Evolutionary conservation across 495 filamentous ascomycete genomes (phyloP), one percentile per base, ranked within the genome.

Genomic region (Neurospora tetraspora): DNA sequence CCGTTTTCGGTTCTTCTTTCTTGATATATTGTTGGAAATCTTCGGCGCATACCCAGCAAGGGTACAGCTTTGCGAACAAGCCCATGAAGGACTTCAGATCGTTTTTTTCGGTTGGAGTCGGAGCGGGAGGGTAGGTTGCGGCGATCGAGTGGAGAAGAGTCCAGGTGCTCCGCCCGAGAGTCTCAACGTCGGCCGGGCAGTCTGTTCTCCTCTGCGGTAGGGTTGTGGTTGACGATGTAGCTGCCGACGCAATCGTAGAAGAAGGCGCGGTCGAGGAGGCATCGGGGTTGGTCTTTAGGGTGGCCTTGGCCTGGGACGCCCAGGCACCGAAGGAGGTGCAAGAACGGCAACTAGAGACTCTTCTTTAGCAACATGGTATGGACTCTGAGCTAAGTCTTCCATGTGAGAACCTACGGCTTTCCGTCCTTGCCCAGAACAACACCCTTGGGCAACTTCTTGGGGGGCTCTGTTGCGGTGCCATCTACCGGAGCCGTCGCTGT

Each of bases 41-140:
- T 74, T 93, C 92, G 45, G 94, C 96, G 81, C 96, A 99, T 9
- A 90, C 86, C 93, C 93, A 96, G 85, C 96, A 99, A 38, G 96
- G 96, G 75, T 99, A 99, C 5, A 98, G 80, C 71, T 89, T 89
- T 27, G 91, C 88, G 79, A 99, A 97, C 1, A 93, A 80, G 27
- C 81, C 79, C 76, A 99, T 86, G 81, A 99, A 98, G n/a, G 85
- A 84, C 70, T 81, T 83, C 81, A 96, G 91, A 70, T 98, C 89
- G 5, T 79, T 78, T 78, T 97, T 94, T 74, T 96, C 85, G 14
- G 82, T 79, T 9, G 84, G 76, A 0, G 90, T 85, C 0, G 96
- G 93, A 4, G 76, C 76, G 0, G 84, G 80, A 2, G 96, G 96
- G 82, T 99, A 99, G 6, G 89, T 86, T 1, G 95, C 96, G 12